A percentile compares a stretch with the other conserved stretches of the same genome.
Conservation (phyloP, 1,139 yeast species). For the Blastobotrys elegans region DNA sequence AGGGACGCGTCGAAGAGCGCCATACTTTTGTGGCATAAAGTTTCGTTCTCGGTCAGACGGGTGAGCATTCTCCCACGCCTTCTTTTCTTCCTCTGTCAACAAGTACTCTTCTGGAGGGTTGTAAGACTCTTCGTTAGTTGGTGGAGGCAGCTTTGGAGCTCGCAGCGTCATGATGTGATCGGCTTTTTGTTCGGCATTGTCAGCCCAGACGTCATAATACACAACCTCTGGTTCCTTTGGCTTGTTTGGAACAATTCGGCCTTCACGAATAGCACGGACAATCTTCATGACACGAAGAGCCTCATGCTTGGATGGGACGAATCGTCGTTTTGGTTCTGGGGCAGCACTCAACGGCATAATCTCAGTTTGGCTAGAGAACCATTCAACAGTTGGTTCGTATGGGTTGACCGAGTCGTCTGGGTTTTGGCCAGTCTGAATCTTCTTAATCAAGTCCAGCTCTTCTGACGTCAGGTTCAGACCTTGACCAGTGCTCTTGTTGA, state of each 20-base stretch:
- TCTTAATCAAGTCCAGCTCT: slow-evolving; percentile 82
- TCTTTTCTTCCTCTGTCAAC: slow-evolving; percentile 69
- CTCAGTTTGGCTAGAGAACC: slow-evolving; percentile 85
- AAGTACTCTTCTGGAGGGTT: slow-evolving; percentile 97
- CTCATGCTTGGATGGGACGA: slow-evolving; percentile 94
- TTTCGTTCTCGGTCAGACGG: slow-evolving; percentile 76
- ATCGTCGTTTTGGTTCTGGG: slow-evolving; percentile 96
- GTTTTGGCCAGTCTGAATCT: slow-evolving; percentile 78
- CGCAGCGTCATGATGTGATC: slow-evolving; percentile 86
- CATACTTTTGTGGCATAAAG: slow-evolving; percentile 77
- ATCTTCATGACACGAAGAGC: slow-evolving; percentile 95
- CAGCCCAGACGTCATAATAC: slow-evolving; percentile 81
- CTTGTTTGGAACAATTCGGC: slow-evolving; percentile 73
- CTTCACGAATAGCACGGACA: slow-evolving; percentile 93
- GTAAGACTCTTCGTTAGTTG: slow-evolving; percentile 93
- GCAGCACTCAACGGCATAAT: slow-evolving; percentile 89
- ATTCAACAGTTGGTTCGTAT: slow-evolving; percentile 89
- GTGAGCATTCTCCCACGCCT: slow-evolving; percentile 65
- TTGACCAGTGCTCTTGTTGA: slow-evolving; percentile 88
- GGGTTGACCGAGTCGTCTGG: slow-evolving; percentile 81
- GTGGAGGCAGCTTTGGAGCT: slow-evolving; percentile 95
- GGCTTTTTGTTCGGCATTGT: slow-evolving; percentile 48
- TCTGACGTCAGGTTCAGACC: slow-evolving; percentile 80
- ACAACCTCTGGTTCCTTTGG: slow-evolving; percentile 46
- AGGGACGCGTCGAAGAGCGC: slow-evolving; percentile 84